Evolutionary conservation across 2,329 filamentous ascomycete species (phyloP).

Genomic region (Xylariaceae sp.): DNA sequence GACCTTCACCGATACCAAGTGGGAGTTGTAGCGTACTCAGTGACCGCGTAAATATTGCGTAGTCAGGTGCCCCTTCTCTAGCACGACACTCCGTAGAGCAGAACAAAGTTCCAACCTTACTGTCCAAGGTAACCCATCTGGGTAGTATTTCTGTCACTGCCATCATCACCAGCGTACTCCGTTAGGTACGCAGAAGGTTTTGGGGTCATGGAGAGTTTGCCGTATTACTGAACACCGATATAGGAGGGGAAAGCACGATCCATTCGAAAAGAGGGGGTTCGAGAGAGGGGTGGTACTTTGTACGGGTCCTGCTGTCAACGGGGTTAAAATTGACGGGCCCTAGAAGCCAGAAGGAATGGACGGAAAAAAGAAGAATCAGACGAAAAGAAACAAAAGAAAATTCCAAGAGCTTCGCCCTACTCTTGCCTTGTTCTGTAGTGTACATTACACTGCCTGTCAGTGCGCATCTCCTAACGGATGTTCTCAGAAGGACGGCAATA

Average conservation of each 20-base stretch:
- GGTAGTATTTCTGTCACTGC: background rate
- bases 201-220: background rate
- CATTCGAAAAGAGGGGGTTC: background rate
- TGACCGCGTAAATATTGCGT: no score
- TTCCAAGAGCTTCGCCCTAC: conserved; percentile 11
- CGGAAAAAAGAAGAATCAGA: background rate
- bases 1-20: no score
- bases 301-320: background rate
- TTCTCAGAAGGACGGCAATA: no score
- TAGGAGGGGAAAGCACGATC: conserved; percentile 6
- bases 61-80: no score
- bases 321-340: no score
- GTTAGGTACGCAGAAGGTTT: no score
- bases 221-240: background rate
- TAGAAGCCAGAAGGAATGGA: background rate
- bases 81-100: no score
- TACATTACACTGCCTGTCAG: background rate
- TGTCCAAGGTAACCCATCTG: background rate
- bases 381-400: conserved; percentile 10
- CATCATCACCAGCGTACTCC: no score
- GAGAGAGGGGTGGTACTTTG: background rate
- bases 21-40: no score
- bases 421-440: background rate
- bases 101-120: background rate
- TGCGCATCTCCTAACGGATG: no score